Conservation (phyloP, 176 grass and related monocot species). For the Hordeum marinum region DNA sequence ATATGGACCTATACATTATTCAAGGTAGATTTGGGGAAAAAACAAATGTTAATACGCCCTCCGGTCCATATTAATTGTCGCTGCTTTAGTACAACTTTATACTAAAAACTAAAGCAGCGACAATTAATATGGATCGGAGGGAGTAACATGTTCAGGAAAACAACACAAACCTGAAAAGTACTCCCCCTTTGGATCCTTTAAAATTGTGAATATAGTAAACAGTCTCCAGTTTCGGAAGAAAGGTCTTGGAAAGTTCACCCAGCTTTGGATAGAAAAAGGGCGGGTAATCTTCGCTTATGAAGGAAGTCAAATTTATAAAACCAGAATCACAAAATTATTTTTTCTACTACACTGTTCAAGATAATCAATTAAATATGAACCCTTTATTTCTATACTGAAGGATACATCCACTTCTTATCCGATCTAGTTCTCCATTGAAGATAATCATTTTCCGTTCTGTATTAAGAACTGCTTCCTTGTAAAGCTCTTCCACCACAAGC, state of each 20-base stretch:
- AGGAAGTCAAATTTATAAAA: conserved; percentile 26
- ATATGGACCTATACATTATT: not conserved
- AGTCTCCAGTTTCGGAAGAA: conserved; percentile 91
- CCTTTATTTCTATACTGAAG: conserved; percentile 21
- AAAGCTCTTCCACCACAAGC: conserved; percentile 97
- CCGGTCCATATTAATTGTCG: no score
- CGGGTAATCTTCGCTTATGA: conserved; percentile 80
- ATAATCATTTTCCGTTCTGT: conserved; percentile 79
- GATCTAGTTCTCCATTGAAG: conserved; percentile 93
- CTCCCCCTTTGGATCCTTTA: conserved; percentile 82
- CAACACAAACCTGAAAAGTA: conserved; percentile 68
- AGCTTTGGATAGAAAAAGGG: conserved; percentile 97
- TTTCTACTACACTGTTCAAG: not conserved
- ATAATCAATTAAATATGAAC: not conserved
- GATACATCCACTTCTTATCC: conserved; percentile 99
- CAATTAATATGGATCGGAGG: no score
- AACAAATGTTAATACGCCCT: no score
- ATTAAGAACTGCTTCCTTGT: conserved; percentile 67
- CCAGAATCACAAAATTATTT: not conserved
- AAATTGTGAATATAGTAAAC: conserved; percentile 98
- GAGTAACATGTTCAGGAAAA: not conserved
- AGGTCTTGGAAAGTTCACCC: conserved; percentile 64
- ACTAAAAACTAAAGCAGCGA: no score
- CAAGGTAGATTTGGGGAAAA: not conserved
- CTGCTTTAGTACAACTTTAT: no score